phyloP scores from a whole-genome alignment of 768 basidiomycete genomes.

The Dictyophora rubrovolvata region DNA sequence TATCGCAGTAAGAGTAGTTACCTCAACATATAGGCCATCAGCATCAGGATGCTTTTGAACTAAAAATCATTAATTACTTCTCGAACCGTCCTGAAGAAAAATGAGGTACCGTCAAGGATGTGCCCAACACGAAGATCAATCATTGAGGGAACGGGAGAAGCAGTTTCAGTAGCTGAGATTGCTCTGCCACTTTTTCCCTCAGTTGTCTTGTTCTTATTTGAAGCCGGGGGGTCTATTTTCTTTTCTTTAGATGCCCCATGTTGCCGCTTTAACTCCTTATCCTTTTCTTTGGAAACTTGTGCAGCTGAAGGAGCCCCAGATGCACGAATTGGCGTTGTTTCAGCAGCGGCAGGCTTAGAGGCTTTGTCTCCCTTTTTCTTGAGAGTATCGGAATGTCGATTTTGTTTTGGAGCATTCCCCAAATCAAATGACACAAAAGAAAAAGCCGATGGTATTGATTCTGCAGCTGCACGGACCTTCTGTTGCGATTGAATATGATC shows the following conservation, averaged over 20 bases:
- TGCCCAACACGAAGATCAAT: conserved; percentile 92
- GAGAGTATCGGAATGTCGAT: conserved; percentile 58
- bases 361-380: conserved; percentile 72
- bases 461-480: conserved; percentile 48
- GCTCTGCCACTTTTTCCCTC: conserved; percentile 15
- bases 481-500: conserved; percentile 80
- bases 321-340: neutral
- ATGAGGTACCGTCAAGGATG: conserved; percentile 67
- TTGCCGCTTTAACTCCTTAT: conserved; percentile 18
- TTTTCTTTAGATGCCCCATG: conserved; percentile 33
- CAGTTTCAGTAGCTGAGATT: conserved; percentile 39
- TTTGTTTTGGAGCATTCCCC: conserved; percentile 59
- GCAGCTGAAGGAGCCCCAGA: neutral
- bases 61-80: conserved; percentile 20
- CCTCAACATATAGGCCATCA: conserved; percentile 94
- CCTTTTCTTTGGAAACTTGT: conserved; percentile 15
- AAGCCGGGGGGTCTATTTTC: conserved; percentile 25
- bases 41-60: conserved; percentile 97
- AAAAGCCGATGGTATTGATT: conserved; percentile 39
- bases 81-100: neutral
- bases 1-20: conserved; percentile 18
- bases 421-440: conserved; percentile 58
- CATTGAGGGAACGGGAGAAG: conserved; percentile 91
- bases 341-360: conserved; percentile 15
- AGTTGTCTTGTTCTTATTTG: conserved; percentile 24